phyloP scores from a whole-genome alignment of 345 rosid species.

The Eucalyptus shirleyi region DNA sequence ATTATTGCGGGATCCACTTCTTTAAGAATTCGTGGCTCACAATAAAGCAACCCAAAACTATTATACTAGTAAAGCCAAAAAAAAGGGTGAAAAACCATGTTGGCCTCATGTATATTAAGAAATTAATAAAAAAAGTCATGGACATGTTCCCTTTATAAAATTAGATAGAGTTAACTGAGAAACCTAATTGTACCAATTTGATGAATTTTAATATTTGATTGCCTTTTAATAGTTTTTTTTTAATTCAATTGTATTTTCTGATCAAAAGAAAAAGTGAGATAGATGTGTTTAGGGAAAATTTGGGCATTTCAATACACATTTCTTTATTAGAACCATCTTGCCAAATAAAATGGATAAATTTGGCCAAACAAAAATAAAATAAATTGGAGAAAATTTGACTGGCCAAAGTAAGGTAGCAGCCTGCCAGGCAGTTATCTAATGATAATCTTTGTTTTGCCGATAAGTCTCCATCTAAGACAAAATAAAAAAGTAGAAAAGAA shows the following conservation, averaged over 20 bases:
- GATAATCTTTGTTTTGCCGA: background rate
- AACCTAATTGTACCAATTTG: background rate
- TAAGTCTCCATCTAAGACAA: background rate
- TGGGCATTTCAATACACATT: background rate
- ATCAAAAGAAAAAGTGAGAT: too few relatives aligned
- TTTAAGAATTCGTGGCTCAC: too few relatives aligned
- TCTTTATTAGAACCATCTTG: background rate
- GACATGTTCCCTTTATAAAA: background rate
- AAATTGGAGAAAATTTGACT: background rate
- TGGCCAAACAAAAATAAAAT: background rate
- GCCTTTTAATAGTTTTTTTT: background rate
- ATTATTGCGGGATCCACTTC: accelerated
- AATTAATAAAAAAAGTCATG: background rate
- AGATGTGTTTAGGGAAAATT: background rate
- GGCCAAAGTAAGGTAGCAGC: background rate
- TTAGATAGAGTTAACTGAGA: background rate
- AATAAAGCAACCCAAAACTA: too few relatives aligned
- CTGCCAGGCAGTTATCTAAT: background rate
- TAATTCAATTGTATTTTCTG: too few relatives aligned
- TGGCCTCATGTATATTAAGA: background rate
- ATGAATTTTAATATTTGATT: background rate
- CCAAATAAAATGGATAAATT: background rate
- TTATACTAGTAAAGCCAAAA: too few relatives aligned
- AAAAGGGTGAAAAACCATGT: background rate
- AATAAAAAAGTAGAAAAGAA: background rate